Evolutionary conservation across 169 alveolate genomes (phyloP).

Genomic region (Cryptosporidium sp.): DNA sequence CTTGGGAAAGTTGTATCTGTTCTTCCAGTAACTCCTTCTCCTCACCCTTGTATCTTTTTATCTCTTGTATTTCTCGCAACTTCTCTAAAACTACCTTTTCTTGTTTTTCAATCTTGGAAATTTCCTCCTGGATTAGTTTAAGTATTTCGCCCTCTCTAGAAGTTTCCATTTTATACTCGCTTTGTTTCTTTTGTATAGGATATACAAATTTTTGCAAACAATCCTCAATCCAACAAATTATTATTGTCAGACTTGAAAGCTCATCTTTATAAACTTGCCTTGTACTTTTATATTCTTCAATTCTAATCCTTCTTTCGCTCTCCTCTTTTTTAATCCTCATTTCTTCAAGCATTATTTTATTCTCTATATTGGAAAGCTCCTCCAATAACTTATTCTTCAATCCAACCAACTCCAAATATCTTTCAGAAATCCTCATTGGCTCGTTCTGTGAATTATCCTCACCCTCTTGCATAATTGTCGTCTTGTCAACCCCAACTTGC

Average conservation of each 20-base stretch:
- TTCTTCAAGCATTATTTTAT: slow-evolving; percentile 38
- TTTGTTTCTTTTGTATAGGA: slow-evolving; percentile 35
- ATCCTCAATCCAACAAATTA: slow-evolving; percentile 68
- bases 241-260: slow-evolving; percentile 37
- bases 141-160: slow-evolving; percentile 26
- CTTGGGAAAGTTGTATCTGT: slow-evolving; percentile 41
- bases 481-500: not conserved
- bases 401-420: slow-evolving; percentile 4
- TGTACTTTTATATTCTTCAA: slow-evolving; percentile 10
- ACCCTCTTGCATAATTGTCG: not conserved
- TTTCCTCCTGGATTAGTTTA: slow-evolving; percentile 18
- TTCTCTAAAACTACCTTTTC: slow-evolving; percentile 42
- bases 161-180: slow-evolving; percentile 12
- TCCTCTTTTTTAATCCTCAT: slow-evolving; percentile 44
- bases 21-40: slow-evolving; percentile 61
- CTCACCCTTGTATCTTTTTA: slow-evolving; percentile 28
- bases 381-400: slow-evolving; percentile 18
- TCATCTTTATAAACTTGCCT: slow-evolving; percentile 28
- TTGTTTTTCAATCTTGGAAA: slow-evolving; percentile 44
- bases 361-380: slow-evolving; percentile 38
- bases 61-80: slow-evolving; percentile 42
- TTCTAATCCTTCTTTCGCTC: slow-evolving; percentile 21
- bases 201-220: slow-evolving; percentile 20
- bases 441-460: not conserved
- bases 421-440: not conserved